A percentile compares a stretch with the other conserved stretches of the same genome.
Evolutionary conservation across 768 basidiomycete species (phyloP).

Genomic region (Boletus reticuloceps): DNA sequence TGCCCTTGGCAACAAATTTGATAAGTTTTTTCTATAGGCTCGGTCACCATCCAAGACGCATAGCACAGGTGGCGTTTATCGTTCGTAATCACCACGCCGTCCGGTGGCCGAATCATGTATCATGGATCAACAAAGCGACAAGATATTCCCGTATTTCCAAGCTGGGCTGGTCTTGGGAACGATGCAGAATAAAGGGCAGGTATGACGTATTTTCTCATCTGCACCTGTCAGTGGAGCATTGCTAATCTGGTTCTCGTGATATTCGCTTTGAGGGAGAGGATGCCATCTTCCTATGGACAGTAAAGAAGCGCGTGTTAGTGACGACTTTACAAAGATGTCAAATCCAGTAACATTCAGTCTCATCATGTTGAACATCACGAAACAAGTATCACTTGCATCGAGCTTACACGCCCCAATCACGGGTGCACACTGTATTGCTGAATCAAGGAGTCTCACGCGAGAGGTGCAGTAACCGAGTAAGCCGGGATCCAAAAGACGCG

Average conservation of each 20-base stretch:
- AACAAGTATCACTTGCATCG: background rate
- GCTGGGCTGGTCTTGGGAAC: background rate
- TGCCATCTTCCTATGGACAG: too few species aligned
- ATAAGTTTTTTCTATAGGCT: background rate
- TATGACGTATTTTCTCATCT: background rate
- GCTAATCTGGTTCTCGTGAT: background rate
- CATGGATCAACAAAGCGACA: background rate
- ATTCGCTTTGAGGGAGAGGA: background rate
- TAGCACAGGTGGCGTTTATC: slow-evolving; percentile 1
- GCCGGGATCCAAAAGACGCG: too few species aligned
- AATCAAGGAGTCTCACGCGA: background rate
- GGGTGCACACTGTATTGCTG: background rate
- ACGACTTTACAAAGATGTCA: background rate
- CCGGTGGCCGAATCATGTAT: background rate
- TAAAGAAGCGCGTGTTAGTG: background rate
- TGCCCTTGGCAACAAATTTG: background rate
- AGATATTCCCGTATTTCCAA: too few species aligned
- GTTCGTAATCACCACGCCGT: background rate
- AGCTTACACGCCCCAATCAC: background rate
- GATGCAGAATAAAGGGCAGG: background rate
- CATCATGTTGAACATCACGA: background rate
- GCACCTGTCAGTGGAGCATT: background rate
- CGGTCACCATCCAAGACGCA: background rate
- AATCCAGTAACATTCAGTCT: background rate
- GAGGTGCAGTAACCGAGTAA: too few species aligned